These are phyloP conservation scores for Penicillium paneum DNA, from an alignment of 2,329 filamentous ascomycete genomes.

Conservation along the genomic window DNA sequence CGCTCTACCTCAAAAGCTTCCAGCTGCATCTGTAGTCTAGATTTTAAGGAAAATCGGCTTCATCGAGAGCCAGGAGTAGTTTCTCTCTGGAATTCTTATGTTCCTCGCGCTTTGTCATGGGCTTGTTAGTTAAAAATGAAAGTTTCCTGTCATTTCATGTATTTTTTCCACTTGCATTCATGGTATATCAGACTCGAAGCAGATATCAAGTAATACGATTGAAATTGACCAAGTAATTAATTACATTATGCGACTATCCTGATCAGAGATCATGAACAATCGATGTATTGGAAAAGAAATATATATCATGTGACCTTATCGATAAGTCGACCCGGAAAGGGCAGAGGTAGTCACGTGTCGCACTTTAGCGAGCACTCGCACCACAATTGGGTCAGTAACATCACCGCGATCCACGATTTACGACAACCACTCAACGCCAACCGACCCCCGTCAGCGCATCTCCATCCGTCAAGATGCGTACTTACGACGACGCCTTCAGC, in stretches of 20 bases:
- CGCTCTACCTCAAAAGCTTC: background rate
- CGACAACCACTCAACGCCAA: constrained; percentile 46
- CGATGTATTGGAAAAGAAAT: background rate
- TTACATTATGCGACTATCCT: background rate
- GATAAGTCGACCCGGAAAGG: constrained; percentile 30
- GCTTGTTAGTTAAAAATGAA: background rate
- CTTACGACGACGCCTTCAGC: constrained; percentile 76
- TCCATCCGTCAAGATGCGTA: constrained; percentile 63
- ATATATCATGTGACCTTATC: constrained; percentile 10
- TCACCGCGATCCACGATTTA: constrained; percentile 40
- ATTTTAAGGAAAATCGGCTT: background rate
- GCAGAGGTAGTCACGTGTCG: constrained; percentile 43
- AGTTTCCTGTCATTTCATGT: background rate
- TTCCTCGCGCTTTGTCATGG: background rate
- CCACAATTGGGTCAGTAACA: constrained; percentile 41
- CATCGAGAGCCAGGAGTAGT: background rate
- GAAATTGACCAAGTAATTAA: too few relatives aligned
- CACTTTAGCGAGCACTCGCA: constrained; percentile 46
- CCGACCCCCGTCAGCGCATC: constrained; percentile 46
- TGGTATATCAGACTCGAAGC: background rate
- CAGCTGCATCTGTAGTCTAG: background rate
- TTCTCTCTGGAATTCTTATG: background rate
- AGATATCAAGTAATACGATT: background rate
- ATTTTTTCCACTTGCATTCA: too few relatives aligned
- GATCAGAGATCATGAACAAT: background rate